Conservation (phyloP, 148 eudicot species). For the Diospyros kaki region DNA sequence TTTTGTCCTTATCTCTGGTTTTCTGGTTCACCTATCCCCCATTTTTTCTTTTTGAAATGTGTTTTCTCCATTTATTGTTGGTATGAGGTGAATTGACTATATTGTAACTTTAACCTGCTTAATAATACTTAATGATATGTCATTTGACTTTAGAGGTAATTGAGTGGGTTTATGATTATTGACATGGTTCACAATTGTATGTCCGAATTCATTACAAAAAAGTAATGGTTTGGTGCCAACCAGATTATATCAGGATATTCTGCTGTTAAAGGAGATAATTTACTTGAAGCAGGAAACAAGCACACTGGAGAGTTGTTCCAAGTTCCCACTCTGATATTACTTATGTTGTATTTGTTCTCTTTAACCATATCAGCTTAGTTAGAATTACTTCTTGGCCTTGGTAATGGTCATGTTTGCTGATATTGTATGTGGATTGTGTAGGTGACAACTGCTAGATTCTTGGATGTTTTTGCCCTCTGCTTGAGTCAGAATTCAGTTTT, state of each 20-base stretch:
- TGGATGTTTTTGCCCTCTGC: slow-evolving; percentile 77
- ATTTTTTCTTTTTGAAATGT: neutral
- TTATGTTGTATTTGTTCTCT: neutral
- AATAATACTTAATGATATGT: too few relatives aligned
- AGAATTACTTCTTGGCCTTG: too few relatives aligned
- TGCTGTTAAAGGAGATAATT: neutral
- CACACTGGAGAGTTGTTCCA: neutral
- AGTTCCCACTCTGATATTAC: neutral
- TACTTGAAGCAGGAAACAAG: neutral
- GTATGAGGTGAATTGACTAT: neutral
- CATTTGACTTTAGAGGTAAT: slow-evolving; percentile 1
- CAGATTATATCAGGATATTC: neutral
- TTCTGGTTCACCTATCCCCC: neutral
- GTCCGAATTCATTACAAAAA: neutral
- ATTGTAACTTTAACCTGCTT: neutral
- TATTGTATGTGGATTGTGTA: slow-evolving; percentile 26
- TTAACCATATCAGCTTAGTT: too few relatives aligned
- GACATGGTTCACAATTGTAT: neutral
- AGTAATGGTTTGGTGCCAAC: neutral
- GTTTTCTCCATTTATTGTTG: neutral
- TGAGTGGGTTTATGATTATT: neutral
- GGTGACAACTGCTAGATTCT: slow-evolving; percentile 68
- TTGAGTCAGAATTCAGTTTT: slow-evolving; percentile 83
- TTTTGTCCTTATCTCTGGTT: neutral
- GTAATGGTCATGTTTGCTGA: neutral